Percentiles rank a stretch among this genome's conserved stretches.
Evolutionary conservation across 2,329 filamentous ascomycete genomes (phyloP).

Genomic region (Neoascochyta sp.): DNA sequence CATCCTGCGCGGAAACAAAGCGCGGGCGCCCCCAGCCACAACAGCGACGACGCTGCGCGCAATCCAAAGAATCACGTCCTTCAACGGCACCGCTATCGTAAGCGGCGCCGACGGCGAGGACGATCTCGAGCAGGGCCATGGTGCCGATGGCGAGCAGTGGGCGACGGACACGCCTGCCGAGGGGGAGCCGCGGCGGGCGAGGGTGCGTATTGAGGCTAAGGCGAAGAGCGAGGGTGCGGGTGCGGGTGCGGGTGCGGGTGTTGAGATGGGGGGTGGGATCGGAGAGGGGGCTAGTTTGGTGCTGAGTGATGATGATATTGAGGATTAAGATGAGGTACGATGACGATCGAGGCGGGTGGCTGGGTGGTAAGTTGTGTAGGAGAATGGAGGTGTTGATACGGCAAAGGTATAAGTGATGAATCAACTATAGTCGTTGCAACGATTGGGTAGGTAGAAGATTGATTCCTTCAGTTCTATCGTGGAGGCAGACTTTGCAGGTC

Average conservation of each 20-base stretch:
- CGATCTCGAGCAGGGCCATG: constrained; percentile 19
- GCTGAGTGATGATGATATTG: constrained; percentile 49
- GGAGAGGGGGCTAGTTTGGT: constrained; percentile 34
- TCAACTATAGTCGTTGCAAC: too few relatives aligned
- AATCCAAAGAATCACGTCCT: constrained; percentile 65
- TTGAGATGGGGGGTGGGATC: background rate
- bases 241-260: constrained; percentile 2
- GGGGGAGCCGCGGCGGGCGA: constrained; percentile 20
- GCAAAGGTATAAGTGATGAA: too few relatives aligned
- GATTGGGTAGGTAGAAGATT: too few relatives aligned
- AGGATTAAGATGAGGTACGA: constrained; percentile 29
- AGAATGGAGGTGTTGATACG: too few relatives aligned
- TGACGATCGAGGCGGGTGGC: background rate
- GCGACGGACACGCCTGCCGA: constrained; percentile 37
- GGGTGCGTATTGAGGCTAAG: constrained; percentile 19
- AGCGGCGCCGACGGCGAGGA: constrained; percentile 36
- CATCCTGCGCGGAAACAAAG: constrained; percentile 52
- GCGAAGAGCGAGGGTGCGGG: too few relatives aligned
- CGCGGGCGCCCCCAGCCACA: constrained; percentile 25
- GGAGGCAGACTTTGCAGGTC: too few relatives aligned
- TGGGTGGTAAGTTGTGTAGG: background rate
- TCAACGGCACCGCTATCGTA: constrained; percentile 41
- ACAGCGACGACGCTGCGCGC: constrained; percentile 47
- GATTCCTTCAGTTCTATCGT: too few relatives aligned
- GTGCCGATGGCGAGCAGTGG: constrained; percentile 39